Evolutionary conservation across 306 rosid species (phyloP), one percentile per base, ranked within the genome.

Genomic region (Carpinus fangiana): DNA sequence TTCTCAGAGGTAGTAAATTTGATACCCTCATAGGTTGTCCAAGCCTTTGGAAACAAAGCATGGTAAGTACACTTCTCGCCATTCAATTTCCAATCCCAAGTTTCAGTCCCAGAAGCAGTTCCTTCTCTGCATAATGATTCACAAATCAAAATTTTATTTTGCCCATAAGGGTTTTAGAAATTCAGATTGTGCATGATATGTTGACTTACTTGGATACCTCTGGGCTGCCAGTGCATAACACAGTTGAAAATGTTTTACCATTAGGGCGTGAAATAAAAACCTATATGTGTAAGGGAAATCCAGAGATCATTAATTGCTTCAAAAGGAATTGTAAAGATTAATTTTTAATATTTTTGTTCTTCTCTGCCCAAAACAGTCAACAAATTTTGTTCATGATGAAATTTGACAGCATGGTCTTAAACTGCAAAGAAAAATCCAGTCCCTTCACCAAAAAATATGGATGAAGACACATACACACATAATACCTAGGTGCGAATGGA

Each of bases 71-170:
- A 94, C 41, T 73, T 86, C 51, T 86, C 76, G 73, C 97, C 97
- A 26, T 76, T 89, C 82, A 94, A 73, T 87, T 94, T 89, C 97
- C 98, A 94, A 88, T 90, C 97, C 98, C 98, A 94, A 69, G 94
- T 84, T 84, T 87, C 93, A 77, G 90, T 87, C 78, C 97, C 96
- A 7, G 97, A 86, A 7, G n/a, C 82, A 75, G 88, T 85, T 72
- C 82, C 83, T 79, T 87, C 93, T 84, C 98, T 94, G 88, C 57
- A 47, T 70, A 73, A 46, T 12, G 50, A 38, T 66, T 41, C 28
- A 66, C 46, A 64, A 64, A 8, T 38, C 47, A 64, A 64, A 13
- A 16, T 34, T 64, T 20, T 36, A 7, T 34, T 64, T 64, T 36
- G 16, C 72, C 48, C 50, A 17, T 51, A 41, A n/a, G 43, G 4